Conservation (phyloP, 495 filamentous ascomycete species). For the Penicillium steckii region DNA sequence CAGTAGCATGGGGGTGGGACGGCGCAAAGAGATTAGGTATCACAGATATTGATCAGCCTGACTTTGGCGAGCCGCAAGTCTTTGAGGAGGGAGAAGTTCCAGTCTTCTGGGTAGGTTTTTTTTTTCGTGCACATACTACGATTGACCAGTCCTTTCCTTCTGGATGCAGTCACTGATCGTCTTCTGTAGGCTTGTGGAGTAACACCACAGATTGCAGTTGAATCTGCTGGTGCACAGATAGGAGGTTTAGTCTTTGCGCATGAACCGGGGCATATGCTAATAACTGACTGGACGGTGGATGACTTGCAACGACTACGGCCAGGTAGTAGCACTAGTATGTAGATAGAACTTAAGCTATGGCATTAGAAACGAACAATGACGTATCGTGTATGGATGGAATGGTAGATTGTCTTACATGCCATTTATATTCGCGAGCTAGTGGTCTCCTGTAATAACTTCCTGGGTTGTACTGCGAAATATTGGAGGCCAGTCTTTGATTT, state of each 20-base stretch:
- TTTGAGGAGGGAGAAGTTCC: slow-evolving; percentile 45
- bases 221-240: slow-evolving; percentile 40
- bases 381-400: too few relatives aligned
- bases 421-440: too few relatives aligned
- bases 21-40: slow-evolving; percentile 46
- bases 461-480: too few relatives aligned
- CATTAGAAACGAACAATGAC: too few relatives aligned
- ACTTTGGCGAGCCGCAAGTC: slow-evolving; percentile 43
- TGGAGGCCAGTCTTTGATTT: too few relatives aligned
- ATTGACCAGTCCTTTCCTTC: too few relatives aligned
- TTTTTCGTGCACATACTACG: neutral
- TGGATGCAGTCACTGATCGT: neutral
- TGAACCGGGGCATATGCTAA: slow-evolving; percentile 55
- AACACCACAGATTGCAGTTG: slow-evolving; percentile 57
- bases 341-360: too few relatives aligned
- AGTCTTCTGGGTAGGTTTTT: slow-evolving; percentile 48
- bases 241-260: slow-evolving; percentile 52
- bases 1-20: slow-evolving; percentile 60
- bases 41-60: slow-evolving; percentile 39
- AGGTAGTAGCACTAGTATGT: too few relatives aligned
- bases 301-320: slow-evolving; percentile 16
- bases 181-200: slow-evolving; percentile 50
- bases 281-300: slow-evolving; percentile 41
- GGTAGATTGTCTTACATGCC: too few relatives aligned
- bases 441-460: too few relatives aligned